Percentiles rank a stretch among this genome's conserved stretches.
Conservation (phyloP, 495 filamentous ascomycete species). For the Penicillium pulvis region DNA sequence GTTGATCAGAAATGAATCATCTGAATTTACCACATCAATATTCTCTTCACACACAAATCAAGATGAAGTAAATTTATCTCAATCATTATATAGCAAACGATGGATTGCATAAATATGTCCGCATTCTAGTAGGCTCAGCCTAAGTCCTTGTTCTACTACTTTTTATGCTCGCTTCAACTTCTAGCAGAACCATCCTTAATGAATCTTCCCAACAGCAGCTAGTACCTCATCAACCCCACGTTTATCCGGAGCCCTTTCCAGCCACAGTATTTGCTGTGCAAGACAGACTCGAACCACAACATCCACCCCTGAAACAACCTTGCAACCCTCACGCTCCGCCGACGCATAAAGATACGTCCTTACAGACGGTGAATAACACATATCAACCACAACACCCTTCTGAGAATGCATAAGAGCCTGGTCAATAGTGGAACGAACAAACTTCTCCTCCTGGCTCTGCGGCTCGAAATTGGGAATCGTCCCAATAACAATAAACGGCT, state of each 20-base stretch:
- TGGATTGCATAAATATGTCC: no score
- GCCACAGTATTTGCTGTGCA: constrained; percentile 1
- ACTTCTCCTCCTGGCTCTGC: background rate
- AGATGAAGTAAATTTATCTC: no score
- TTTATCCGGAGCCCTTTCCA: background rate
- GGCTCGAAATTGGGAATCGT: background rate
- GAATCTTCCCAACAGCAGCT: background rate
- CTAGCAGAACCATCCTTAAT: no score
- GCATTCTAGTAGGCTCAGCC: no score
- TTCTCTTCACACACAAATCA: no score
- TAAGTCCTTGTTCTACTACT: no score
- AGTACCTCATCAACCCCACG: background rate
- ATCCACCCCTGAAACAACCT: background rate
- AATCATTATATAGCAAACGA: no score
- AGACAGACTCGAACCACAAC: background rate
- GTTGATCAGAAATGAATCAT: background rate
- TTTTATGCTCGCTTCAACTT: no score
- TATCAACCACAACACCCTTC: background rate
- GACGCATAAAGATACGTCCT: background rate
- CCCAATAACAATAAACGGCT: background rate
- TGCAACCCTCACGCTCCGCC: background rate
- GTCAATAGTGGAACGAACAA: background rate
- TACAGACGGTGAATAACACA: background rate
- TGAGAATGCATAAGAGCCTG: background rate
- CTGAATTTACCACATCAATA: background rate